Percentiles rank a stretch among this genome's conserved stretches.
These are phyloP conservation scores for Debaryomyces sp. DNA, from an alignment of 1,139 yeast genomes.

Conservation along the genomic window DNA sequence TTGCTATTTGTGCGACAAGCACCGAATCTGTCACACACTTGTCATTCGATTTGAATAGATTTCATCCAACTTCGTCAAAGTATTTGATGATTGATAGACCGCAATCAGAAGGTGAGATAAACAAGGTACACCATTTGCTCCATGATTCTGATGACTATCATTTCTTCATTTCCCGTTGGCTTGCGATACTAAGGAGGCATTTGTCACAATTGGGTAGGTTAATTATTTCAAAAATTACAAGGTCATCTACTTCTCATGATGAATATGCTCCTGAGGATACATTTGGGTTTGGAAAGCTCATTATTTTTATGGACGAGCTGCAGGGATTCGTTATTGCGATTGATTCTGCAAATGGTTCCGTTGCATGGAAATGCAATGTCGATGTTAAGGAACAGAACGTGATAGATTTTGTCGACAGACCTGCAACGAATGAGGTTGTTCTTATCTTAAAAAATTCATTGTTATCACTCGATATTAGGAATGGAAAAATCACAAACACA, in stretches of 20 bases:
- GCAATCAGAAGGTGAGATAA: constrained; percentile 28
- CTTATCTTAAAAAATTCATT: constrained; percentile 24
- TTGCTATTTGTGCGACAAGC: background rate
- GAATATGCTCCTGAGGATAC: constrained; percentile 8
- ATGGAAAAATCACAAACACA: constrained; percentile 22
- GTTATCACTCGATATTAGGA: constrained; percentile 24
- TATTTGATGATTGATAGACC: constrained; percentile 33
- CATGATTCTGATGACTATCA: constrained; percentile 28
- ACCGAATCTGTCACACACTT: background rate
- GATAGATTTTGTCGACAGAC: constrained; percentile 19
- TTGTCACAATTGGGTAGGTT: constrained; percentile 37
- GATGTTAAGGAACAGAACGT: constrained; percentile 13
- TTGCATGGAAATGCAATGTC: constrained; percentile 28
- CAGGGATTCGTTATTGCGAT: constrained; percentile 30
- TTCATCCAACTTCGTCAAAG: constrained; percentile 10
- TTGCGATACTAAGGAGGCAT: constrained; percentile 36
- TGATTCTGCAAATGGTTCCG: constrained; percentile 31
- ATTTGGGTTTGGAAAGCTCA: constrained; percentile 38
- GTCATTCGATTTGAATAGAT: constrained; percentile 10
- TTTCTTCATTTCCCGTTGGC: constrained; percentile 31
- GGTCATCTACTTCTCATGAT: background rate
- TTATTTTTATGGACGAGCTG: constrained; percentile 31
- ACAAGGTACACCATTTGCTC: constrained; percentile 33
- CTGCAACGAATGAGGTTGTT: constrained; percentile 20
- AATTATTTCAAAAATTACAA: constrained; percentile 16